These are phyloP conservation scores for Geum urbanum DNA, from an alignment of 306 rosid species.

Conservation along the genomic window DNA sequence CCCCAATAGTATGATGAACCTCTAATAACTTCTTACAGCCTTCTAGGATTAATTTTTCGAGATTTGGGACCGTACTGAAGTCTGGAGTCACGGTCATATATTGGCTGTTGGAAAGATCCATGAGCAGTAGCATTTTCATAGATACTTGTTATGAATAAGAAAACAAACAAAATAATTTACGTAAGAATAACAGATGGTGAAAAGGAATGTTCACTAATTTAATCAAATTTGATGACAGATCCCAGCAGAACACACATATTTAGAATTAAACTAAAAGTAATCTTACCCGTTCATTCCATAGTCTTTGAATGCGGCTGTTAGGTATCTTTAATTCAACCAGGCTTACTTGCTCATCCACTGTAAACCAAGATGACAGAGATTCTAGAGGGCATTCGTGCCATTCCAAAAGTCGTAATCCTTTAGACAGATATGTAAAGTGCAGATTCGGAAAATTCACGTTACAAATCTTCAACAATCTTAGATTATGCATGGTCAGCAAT, in stretches of 20 bases:
- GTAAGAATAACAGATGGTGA: neutral
- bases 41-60: slow-evolving; percentile 10
- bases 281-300: neutral
- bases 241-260: neutral
- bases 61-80: slow-evolving; percentile 8
- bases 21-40: slow-evolving; percentile 5
- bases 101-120: slow-evolving; percentile 8
- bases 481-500: slow-evolving; percentile 10
- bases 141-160: neutral
- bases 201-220: neutral
- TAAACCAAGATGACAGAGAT: slow-evolving; percentile 5
- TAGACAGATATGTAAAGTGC: neutral
- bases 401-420: slow-evolving; percentile 9
- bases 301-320: slow-evolving; percentile 12
- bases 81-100: slow-evolving; percentile 2
- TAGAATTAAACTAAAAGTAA: too few species aligned
- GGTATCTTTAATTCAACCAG: slow-evolving; percentile 13
- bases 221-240: neutral
- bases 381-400: slow-evolving; percentile 16
- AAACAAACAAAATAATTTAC: too few species aligned
- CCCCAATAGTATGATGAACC: neutral
- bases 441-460: neutral
- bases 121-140: neutral
- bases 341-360: neutral
- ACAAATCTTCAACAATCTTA: slow-evolving; percentile 14